Conservation (phyloP, 805 yeast genomes). For the Metschnikowia cubensis region DNA sequence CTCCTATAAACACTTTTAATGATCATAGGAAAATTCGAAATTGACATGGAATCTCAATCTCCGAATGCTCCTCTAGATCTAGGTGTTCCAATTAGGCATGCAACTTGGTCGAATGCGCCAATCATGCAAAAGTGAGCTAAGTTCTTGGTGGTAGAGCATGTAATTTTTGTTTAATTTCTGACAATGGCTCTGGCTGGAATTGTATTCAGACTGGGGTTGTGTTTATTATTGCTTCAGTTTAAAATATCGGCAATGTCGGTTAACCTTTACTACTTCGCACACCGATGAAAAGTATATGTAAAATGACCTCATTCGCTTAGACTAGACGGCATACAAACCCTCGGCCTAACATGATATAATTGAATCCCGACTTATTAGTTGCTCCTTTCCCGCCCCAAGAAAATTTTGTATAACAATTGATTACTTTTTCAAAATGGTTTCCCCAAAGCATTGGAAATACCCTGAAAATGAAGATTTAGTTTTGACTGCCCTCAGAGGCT, state of each 20-base stretch:
- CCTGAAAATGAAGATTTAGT: constrained; percentile 42
- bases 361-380: not conserved
- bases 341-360: not conserved
- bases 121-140: not conserved
- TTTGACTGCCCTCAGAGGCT: constrained; percentile 47
- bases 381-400: not conserved
- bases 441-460: constrained; percentile 49
- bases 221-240: not conserved
- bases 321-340: not conserved
- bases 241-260: not conserved
- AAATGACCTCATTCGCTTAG: not conserved
- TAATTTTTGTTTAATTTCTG: not conserved
- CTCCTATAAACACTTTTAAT: no score
- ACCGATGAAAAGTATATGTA: not conserved
- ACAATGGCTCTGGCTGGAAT: not conserved
- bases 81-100: not conserved
- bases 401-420: not conserved
- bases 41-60: no score
- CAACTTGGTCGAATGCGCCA: not conserved
- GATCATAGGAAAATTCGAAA: no score
- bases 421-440: constrained; percentile 6
- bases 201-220: not conserved
- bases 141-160: not conserved
- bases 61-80: no score
- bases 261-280: not conserved